Evolutionary conservation across 1,139 yeast genomes (phyloP).

Genomic region (Geotrichum histeridarum): DNA sequence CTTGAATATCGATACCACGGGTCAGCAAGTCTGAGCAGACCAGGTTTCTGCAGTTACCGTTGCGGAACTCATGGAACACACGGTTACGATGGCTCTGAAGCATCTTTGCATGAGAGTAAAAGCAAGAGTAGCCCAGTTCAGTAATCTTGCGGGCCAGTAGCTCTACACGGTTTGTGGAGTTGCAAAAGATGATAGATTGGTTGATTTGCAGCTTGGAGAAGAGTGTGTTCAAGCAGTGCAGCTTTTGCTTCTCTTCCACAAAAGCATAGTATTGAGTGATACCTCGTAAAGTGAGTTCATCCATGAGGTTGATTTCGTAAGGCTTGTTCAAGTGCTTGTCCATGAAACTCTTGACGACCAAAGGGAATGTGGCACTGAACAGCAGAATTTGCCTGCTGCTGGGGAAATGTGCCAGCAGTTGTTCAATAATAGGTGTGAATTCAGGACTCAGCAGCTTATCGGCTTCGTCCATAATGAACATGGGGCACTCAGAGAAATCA

Average conservation of each 20-base stretch:
- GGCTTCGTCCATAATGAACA: conserved; percentile 97
- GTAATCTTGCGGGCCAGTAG: conserved; percentile 91
- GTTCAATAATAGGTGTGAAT: conserved; percentile 81
- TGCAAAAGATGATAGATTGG: conserved; percentile 94
- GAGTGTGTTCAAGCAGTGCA: conserved; percentile 90
- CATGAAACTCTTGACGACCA: conserved; percentile 89
- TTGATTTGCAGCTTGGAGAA: conserved; percentile 91
- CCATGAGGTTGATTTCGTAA: conserved; percentile 94
- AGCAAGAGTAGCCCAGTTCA: conserved; percentile 92
- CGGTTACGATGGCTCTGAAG: conserved; percentile 95
- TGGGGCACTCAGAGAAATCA: conserved; percentile 77
- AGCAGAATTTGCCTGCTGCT: conserved; percentile 73
- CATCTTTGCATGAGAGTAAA: conserved; percentile 95
- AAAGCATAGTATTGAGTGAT: conserved; percentile 95
- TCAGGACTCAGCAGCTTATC: conserved; percentile 93
- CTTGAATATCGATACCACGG: conserved; percentile 98
- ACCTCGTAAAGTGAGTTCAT: conserved; percentile 91
- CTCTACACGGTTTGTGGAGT: conserved; percentile 93
- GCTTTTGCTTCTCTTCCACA: conserved; percentile 92
- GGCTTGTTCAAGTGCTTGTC: conserved; percentile 85
- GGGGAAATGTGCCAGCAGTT: conserved; percentile 79
- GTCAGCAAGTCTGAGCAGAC: conserved; percentile 95
- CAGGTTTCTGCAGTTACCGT: conserved; percentile 92
- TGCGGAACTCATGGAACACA: conserved; percentile 97
- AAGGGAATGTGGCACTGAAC: conserved; percentile 93